Percentiles rank a stretch among this genome's conserved stretches.
These are phyloP conservation scores for Pisolithus marmoratus DNA, from an alignment of 768 basidiomycete species.

Conservation along the genomic window DNA sequence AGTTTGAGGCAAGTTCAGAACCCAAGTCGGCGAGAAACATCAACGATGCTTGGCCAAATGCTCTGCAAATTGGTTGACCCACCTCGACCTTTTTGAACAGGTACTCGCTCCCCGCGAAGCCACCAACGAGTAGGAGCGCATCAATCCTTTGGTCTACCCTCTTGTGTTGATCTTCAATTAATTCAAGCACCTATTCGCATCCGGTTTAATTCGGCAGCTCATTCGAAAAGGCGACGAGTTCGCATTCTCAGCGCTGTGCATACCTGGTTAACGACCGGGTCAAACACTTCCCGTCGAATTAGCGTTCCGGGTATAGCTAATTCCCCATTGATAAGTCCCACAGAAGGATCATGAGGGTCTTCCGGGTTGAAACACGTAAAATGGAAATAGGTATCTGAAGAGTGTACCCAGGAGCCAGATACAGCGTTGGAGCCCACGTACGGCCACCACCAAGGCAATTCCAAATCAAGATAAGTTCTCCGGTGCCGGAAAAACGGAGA, in stretches of 20 bases:
- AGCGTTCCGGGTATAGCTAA: slow-evolving; percentile 77
- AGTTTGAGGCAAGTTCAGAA: too few species aligned
- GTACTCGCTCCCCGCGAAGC: slow-evolving; percentile 84
- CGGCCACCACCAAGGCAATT: neutral
- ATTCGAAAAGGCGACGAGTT: slow-evolving; percentile 3
- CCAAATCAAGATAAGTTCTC: neutral
- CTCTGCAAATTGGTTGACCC: slow-evolving; percentile 15
- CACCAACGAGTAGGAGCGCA: slow-evolving; percentile 85
- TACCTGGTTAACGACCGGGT: slow-evolving; percentile 79
- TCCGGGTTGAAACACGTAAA: slow-evolving; percentile 89
- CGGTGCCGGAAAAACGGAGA: neutral
- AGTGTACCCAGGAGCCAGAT: neutral
- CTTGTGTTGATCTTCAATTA: slow-evolving; percentile 71
- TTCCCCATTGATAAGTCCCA: slow-evolving; percentile 80
- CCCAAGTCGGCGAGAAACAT: too few species aligned
- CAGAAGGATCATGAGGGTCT: slow-evolving; percentile 72
- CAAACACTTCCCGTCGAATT: slow-evolving; percentile 79
- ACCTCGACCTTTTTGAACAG: slow-evolving; percentile 76
- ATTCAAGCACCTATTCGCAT: slow-evolving; percentile 55
- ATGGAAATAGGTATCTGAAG: slow-evolving; percentile 72
- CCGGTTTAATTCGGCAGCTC: neutral
- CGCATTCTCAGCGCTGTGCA: slow-evolving; percentile 10
- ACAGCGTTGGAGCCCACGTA: slow-evolving; percentile 1
- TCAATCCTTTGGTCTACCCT: slow-evolving; percentile 68
- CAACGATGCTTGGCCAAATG: neutral